Percentiles rank a stretch among this genome's conserved stretches.
Evolutionary conservation across 495 filamentous ascomycete species (phyloP).

Genomic region (Lindgomyces ingoldianus): DNA sequence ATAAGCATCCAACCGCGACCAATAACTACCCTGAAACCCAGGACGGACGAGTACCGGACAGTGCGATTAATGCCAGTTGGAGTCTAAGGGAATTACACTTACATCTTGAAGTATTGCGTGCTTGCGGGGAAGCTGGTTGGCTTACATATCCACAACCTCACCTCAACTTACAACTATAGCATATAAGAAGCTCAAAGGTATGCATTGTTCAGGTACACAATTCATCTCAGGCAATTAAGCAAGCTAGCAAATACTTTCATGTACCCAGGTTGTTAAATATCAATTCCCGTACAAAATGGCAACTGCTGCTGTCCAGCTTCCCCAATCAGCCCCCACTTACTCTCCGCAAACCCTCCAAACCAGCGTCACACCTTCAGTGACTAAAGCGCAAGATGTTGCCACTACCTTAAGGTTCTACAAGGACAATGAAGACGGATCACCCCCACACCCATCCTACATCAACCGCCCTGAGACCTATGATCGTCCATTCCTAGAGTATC

Average conservation of each 20-base stretch:
- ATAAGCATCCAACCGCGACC: not conserved
- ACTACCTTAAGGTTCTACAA: constrained; percentile 67
- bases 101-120: constrained; percentile 11
- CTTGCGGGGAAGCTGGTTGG: constrained; percentile 26
- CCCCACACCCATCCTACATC: constrained; percentile 71
- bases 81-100: constrained; percentile 6
- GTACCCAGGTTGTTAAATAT: too few species aligned
- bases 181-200: not conserved
- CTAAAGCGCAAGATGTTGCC: constrained; percentile 61
- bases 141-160: constrained; percentile 19
- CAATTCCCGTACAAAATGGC: constrained; percentile 43
- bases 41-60: constrained; percentile 12
- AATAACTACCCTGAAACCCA: too few species aligned
- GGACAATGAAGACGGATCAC: constrained; percentile 61
- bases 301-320: constrained; percentile 50
- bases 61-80: constrained; percentile 4
- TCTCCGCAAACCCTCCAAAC: constrained; percentile 20
- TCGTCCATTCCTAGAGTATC: constrained; percentile 61
- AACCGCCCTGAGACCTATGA: constrained; percentile 49
- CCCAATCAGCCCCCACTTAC: constrained; percentile 29
- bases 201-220: too few species aligned
- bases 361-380: not conserved
- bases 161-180: not conserved
- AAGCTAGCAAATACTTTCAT: too few species aligned
- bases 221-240: too few species aligned